Evolutionary conservation across 2,329 filamentous ascomycete species (phyloP).

Genomic region (Fonsecaea pugnacius): DNA sequence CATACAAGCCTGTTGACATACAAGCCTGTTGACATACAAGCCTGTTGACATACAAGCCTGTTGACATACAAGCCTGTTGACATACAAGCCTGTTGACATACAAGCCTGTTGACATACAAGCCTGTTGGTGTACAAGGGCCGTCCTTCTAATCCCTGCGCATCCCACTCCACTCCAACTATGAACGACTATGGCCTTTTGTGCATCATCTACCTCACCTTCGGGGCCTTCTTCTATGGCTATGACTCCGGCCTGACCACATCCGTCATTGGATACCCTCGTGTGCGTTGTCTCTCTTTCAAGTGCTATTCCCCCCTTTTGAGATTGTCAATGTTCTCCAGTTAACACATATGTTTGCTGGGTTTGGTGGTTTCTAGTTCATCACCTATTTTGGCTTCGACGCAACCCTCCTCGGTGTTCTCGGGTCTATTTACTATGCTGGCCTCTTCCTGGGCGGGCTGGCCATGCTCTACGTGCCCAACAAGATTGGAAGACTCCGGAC

Average conservation of each 20-base stretch:
- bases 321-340: background rate
- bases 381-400: slow-evolving; percentile 14
- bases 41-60: background rate
- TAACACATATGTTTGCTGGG: background rate
- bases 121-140: background rate
- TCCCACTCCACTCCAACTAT: background rate
- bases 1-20: background rate
- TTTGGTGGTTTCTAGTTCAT: slow-evolving; percentile 5
- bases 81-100: background rate
- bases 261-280: background rate
- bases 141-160: background rate
- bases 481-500: slow-evolving; percentile 16
- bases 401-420: slow-evolving; percentile 15
- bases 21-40: background rate
- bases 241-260: slow-evolving; percentile 14
- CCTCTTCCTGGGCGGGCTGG: background rate
- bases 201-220: slow-evolving; percentile 9
- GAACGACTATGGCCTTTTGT: slow-evolving; percentile 9
- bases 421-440: slow-evolving; percentile 19
- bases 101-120: background rate
- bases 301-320: too few species aligned
- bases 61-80: background rate
- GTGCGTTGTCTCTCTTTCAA: background rate
- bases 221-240: slow-evolving; percentile 21
- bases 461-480: slow-evolving; percentile 13